Base-by-base conservation (phyloP, 2,329 filamentous ascomycete genomes). In the Cercospora zeina region DNA sequence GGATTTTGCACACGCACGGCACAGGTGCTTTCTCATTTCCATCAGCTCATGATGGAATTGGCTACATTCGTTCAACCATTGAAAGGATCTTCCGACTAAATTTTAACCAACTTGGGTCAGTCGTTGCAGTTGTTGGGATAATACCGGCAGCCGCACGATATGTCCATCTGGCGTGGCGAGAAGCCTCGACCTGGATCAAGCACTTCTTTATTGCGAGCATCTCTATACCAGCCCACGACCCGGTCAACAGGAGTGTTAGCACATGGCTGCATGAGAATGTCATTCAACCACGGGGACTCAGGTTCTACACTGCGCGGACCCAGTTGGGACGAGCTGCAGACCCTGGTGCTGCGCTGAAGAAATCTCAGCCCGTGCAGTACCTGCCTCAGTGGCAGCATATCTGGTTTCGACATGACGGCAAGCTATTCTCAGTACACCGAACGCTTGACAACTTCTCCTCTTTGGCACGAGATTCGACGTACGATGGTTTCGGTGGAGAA, bases 401-500 rank as follows among this genome's bases (percentile, higher is more conserved):
- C 9, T 70, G 68, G 68, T 69, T 70, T 53, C 64, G 64, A 62
- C 58, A 70, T 51, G 64, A 49, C 1, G 58, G 47, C 8, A 54
- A 50, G 16, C 54, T 70, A 2, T 67, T 70, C n/a, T 60, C 58
- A 19, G 64, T 65, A 27, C 61, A 33, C 11, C 64, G 67, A 13
- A 62, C 61, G 5, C 57, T 68, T 10, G 60, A 70, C 5, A 68
- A 59, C n/a, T 68, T 70, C 62, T 58, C 55, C 2, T 51, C 64
- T 21, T 61, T 59, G 13, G 62, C 51, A 16, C 16, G 57, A 14
- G 68, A 70, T 56, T 59, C 67, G 16, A 67, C 54, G 2, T 70
- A 69, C 51, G 68, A 70, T 57, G 68, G 67, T 4, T 61, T 70
- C 37, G 68, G 68, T 4, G 68, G 68, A 7, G 68, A 69, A 24